Base-by-base conservation (phyloP, 176 grass and related monocot genomes). In the Miscanthus lutarioriparius region DNA sequence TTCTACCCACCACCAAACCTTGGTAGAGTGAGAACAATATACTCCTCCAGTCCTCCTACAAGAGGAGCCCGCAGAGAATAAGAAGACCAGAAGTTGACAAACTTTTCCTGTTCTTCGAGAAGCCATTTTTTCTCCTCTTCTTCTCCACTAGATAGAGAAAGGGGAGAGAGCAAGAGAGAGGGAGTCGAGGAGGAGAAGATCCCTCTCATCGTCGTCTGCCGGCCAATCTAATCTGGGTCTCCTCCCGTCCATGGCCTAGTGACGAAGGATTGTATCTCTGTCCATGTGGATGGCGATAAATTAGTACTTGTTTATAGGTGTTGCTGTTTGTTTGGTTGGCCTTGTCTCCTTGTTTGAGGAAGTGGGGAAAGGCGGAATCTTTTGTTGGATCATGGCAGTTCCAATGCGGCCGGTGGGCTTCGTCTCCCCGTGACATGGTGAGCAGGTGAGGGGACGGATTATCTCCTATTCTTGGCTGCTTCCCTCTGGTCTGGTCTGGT, bases 91-190 rank as follows among this genome's bases (percentile, higher is more conserved):
- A 89, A 80, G 87, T 87, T 84, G 87, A 92, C 91, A 92, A 90
- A 78, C 72, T 87, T 90, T 87, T 83, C 81, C 81, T 90, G 91
- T 78, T 92, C 81, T 92, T 90, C 91, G 83, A 81, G 84, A 90
- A 89, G 87, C 77, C 81, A 64, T 87, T 86, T 67, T 67, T n/a
- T 47, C 72, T 82, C 54, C 70, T 85, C 79, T n/a, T 77, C 86
- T 70, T 69, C 79, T 38, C 54, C 66, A 64, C 70, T 76, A 65
- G 77, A 83, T 37, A 76, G 74, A 77, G 80, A 83, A 33, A 47
- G 58, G 26, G 77, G 17, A 14, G 64, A 33, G 25, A 47, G 49
- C 49, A 53, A 39, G 54, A 19, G 39, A 7, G 61, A 28, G 51
- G 19, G 35, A 38, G 49, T 12, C n/a, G 9, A 62, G 23, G 10